These are phyloP conservation scores for Phragmites australis DNA, from an alignment of 176 grass and related monocot genomes.

Conservation along the genomic window DNA sequence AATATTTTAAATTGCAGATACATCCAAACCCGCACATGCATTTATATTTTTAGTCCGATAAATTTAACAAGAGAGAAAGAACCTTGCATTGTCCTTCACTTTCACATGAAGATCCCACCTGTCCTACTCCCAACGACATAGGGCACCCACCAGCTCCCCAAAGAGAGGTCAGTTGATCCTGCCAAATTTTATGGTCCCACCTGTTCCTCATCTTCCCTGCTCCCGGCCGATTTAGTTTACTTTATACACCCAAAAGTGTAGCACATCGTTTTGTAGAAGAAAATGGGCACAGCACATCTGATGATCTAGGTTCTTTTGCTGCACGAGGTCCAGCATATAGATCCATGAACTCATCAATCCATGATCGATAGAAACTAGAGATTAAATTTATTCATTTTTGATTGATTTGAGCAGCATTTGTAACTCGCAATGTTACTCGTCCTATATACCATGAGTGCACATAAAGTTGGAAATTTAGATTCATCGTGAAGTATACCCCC, in stretches of 20 bases:
- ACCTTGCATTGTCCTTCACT: constrained; percentile 24
- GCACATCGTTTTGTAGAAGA: background rate
- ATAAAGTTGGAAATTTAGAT: background rate
- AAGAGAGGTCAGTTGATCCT: constrained; percentile 31
- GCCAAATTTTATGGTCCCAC: constrained; percentile 22
- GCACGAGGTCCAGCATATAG: background rate
- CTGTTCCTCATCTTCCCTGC: background rate
- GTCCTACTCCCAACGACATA: constrained; percentile 34
- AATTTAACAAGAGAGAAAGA: background rate
- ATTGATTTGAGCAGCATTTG: background rate
- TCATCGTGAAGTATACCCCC: background rate
- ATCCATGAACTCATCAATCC: background rate
- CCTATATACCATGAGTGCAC: background rate
- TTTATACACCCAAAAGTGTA: constrained; percentile 15
- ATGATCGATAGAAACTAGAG: background rate
- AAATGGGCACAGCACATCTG: background rate
- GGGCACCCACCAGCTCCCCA: constrained; percentile 28
- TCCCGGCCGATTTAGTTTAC: background rate
- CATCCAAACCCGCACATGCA: constrained; percentile 47
- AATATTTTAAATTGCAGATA: background rate
- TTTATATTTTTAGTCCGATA: constrained; percentile 27
- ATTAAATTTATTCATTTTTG: background rate
- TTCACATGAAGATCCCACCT: constrained; percentile 37
- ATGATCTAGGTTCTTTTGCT: background rate
- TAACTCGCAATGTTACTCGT: background rate